Percentiles rank a stretch among this genome's conserved stretches.
Evolutionary conservation across 225 moss, liverwort and hornwort species (phyloP).

Genomic region (Pleurozium schreberi): DNA sequence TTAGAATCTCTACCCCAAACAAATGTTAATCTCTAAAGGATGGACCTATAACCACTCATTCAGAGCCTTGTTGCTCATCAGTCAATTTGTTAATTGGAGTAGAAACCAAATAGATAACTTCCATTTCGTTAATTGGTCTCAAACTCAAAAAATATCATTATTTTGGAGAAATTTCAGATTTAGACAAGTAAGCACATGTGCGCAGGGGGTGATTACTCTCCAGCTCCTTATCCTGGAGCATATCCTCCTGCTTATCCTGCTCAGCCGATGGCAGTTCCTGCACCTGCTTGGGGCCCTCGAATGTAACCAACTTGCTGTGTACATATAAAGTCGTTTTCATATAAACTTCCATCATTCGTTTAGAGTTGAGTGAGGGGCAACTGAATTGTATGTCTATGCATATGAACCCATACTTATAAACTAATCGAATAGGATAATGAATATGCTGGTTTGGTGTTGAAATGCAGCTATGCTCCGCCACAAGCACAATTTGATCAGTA

Average conservation of each 20-base stretch:
- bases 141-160: too few relatives aligned
- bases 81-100: too few relatives aligned
- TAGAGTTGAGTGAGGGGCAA: not conserved
- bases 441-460: not conserved
- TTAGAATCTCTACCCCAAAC: too few relatives aligned
- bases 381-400: not conserved
- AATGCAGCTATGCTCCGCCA: conserved; percentile 61
- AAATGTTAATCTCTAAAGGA: too few relatives aligned
- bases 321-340: not conserved
- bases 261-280: conserved; percentile 50
- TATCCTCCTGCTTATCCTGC: conserved; percentile 48
- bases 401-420: not conserved
- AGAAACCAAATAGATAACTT: too few relatives aligned
- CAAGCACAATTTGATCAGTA: conserved; percentile 76
- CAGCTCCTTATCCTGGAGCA: conserved; percentile 40
- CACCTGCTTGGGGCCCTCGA: conserved; percentile 81
- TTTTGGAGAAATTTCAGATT: too few relatives aligned
- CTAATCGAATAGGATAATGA: not conserved
- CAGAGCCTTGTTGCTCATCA: too few relatives aligned
- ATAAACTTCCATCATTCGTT: not conserved
- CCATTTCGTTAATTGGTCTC: too few relatives aligned
- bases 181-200: conserved; percentile 79
- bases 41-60: too few relatives aligned
- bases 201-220: conserved; percentile 53
- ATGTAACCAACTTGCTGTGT: conserved; percentile 33